These are phyloP conservation scores for Pyrus hybrid DNA, from an alignment of 331 rosid species.

Conservation along the genomic window DNA sequence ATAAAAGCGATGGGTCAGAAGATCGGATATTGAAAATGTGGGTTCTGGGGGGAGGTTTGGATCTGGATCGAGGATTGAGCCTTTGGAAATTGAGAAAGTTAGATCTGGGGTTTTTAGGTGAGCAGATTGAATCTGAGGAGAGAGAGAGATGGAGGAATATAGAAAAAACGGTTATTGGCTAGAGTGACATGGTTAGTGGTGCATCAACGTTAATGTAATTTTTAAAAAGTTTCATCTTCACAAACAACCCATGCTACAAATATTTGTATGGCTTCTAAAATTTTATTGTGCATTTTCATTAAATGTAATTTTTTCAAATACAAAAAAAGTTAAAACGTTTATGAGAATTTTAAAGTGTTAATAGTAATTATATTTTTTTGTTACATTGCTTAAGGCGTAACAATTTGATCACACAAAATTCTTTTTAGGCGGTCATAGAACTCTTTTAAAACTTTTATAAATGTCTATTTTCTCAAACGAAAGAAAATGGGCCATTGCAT, in stretches of 20 bases:
- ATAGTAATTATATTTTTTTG: too few species aligned
- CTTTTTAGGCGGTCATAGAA: too few species aligned
- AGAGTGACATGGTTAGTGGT: not conserved
- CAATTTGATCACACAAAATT: too few species aligned
- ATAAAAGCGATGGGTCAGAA: not conserved
- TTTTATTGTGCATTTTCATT: too few species aligned
- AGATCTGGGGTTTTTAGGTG: slow-evolving; percentile 20
- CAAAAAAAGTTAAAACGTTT: too few species aligned
- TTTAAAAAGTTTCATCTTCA: not conserved
- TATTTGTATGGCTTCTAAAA: too few species aligned
- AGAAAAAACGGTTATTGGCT: slow-evolving; percentile 7
- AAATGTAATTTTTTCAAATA: too few species aligned
- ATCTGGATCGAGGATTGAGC: slow-evolving; percentile 16
- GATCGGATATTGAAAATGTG: slow-evolving; percentile 12
- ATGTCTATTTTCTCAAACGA: not conserved
- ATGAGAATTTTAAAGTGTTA: too few species aligned
- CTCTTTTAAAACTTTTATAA: too few species aligned
- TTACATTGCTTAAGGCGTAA: too few species aligned
- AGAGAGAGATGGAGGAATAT: slow-evolving; percentile 5
- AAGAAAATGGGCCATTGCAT: not conserved
- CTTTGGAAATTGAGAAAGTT: not conserved
- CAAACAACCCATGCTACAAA: not conserved
- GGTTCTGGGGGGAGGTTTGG: not conserved
- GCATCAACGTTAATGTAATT: not conserved
- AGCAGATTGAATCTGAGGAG: slow-evolving; percentile 21